These are phyloP conservation scores for Nigrospora sphaerica DNA, from an alignment of 2,329 filamentous ascomycete species.

Conservation along the genomic window DNA sequence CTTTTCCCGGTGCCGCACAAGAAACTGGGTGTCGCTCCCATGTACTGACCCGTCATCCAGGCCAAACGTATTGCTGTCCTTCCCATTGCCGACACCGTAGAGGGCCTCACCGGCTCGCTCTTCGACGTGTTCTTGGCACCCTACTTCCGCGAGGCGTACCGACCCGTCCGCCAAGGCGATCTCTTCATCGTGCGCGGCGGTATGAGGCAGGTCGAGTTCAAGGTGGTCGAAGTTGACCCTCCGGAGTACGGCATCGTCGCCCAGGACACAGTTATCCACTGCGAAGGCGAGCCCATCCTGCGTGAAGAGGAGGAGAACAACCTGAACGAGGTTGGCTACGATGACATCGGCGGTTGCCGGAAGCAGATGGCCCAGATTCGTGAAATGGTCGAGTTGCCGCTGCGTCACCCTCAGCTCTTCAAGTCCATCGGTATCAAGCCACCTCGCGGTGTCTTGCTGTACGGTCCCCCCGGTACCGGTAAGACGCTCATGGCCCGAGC, in stretches of 20 bases:
- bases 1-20: conserved; percentile 14
- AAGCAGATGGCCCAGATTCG: conserved; percentile 99
- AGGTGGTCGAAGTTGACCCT: conserved; percentile 97
- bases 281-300: conserved; percentile 92
- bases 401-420: conserved; percentile 97
- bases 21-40: not conserved
- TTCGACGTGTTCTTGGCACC: conserved; percentile 99
- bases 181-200: conserved; percentile 95
- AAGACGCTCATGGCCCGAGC: conserved; percentile 99
- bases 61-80: conserved; percentile 98
- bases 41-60: conserved; percentile 37
- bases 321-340: conserved; percentile 97
- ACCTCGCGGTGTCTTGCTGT: conserved; percentile 93
- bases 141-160: conserved; percentile 98
- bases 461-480: conserved; percentile 95
- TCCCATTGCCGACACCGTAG: conserved; percentile 94
- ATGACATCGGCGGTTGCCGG: conserved; percentile 97
- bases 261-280: conserved; percentile 98
- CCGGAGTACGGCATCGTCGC: conserved; percentile 98
- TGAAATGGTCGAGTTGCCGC: conserved; percentile 93
- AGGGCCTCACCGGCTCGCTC: conserved; percentile 93
- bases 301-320: conserved; percentile 99
- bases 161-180: conserved; percentile 93
- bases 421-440: conserved; percentile 99
- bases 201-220: conserved; percentile 99